Evolutionary conservation across 2,329 filamentous ascomycete species (phyloP), one percentile per base, ranked within the genome.

Genomic region (Tolypocladium sp.): DNA sequence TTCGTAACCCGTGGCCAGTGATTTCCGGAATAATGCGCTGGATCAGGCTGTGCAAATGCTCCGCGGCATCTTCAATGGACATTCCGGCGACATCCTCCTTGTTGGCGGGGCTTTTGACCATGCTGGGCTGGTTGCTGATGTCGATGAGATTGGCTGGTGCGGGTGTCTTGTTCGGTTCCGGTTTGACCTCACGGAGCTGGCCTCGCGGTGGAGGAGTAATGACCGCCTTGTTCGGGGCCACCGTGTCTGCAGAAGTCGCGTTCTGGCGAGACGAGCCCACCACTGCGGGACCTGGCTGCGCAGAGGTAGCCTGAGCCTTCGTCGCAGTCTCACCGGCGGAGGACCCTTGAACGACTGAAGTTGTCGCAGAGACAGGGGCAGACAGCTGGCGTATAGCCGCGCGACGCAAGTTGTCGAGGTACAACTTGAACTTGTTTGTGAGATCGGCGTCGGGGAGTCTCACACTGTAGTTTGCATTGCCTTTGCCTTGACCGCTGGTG

Each of bases 21-120:
- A 65, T 54, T 35, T 62, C 59, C 13, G 59, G 57, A 8, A 70
- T 41, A 6, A 66, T 63, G 4, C 58, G 55, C 7, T 63, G 55
- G 15, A 65, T 60, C 1, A 66, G 49, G 2, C 46, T 33, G 4
- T 58, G 52, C 12, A 65, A 58, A 4, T 67, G 58, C 40, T 65
- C n/a, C 6, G 64, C 61, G 1, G 63, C 60, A 12, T 60, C 62
- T 33, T 63, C 57, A 8, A 64, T 49, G 15, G 25, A 27, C 15
- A 30, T 20, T 13, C 41, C 41, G 8, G 8, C 22, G 2, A 5
- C 41, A 42, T 42, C 41, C 3, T 8, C n/a, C 20, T 22, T 42
- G 41, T n/a, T 22, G 7, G 12, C 4, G 4, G 4, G 10, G 3
- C 20, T 10, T 2, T 12, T n/a, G 6, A 2, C 8, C 20, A n/a